Base-by-base conservation (phyloP, 805 yeast genomes). In the Zygotorulaspora sp. region DNA sequence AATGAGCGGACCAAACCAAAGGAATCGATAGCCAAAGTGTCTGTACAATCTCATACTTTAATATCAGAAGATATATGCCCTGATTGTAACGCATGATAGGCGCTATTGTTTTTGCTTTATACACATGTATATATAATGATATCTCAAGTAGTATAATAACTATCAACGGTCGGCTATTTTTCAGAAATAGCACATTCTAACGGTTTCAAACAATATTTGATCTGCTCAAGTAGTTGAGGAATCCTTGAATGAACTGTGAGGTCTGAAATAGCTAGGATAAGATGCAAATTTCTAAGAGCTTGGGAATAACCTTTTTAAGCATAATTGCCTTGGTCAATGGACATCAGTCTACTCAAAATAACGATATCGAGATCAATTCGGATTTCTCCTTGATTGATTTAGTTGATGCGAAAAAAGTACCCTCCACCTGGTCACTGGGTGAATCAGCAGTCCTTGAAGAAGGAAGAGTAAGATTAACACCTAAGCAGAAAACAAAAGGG, bases 391-490 rank as follows among this genome's bases (percentile, higher is more conserved):
- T 70, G 19, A 70, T 72, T 4, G 68, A 68, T 46, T 47, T 70
- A 32, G 52, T 66, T 11, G 49, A 53, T 15, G 36, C 61, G n/a
- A 54, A 58, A 10, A 48, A 35, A 25, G 38, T 35, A 15, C 48
- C 45, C 10, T 36, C 40, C 41, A 60, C 53, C 35, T 78, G 80
- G 76, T 52, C 52, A 5, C 45, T 62, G 7, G 43, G 44, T 18
- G 78, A 68, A 2, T 55, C 58, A 26, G 61, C 74, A 5, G 45
- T 43, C 5, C 61, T 75, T 25, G 66, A 67, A 23, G 74, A 72
- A 35, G 84, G 84, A 4, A 65, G 86, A 34, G 49, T 78, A 11
- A 50, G 77, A 6, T 45, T 76, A 36, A 75, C 81, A 1, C 77
- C 79, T 4, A 58, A 55, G 14, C 47, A 61, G 11, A 44, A 45